Percentiles rank a stretch among this genome's conserved stretches.
Evolutionary conservation across 108 stramenopile genomes (phyloP).

Genomic region (Craspedostauros australis): DNA sequence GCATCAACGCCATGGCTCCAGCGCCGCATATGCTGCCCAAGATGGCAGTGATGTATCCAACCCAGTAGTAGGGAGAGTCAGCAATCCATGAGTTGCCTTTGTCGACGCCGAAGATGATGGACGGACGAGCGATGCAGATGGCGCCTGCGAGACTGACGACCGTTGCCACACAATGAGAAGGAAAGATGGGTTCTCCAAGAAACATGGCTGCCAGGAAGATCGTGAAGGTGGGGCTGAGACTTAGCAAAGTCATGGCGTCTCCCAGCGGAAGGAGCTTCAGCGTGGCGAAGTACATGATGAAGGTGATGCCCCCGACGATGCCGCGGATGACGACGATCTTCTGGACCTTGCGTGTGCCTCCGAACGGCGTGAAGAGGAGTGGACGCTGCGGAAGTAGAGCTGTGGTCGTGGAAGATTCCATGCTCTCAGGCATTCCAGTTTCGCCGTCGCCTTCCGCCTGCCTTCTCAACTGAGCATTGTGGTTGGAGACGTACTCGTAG

Average conservation of each 20-base stretch:
- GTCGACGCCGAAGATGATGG: slow-evolving; percentile 19
- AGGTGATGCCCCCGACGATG: slow-evolving; percentile 22
- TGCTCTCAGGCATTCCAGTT: not conserved
- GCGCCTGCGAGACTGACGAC: slow-evolving; percentile 12
- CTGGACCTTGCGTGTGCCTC: not conserved
- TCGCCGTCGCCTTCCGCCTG: slow-evolving; percentile 3
- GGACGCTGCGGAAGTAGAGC: not conserved
- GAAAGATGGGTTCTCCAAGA: slow-evolving; percentile 14
- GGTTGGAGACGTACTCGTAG: too few relatives aligned
- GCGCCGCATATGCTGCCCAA: slow-evolving; percentile 7
- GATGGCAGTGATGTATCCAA: slow-evolving; percentile 25
- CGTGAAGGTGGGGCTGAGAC: slow-evolving; percentile 22
- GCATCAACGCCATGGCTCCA: slow-evolving; percentile 18
- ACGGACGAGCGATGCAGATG: slow-evolving; percentile 11
- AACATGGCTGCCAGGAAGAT: slow-evolving; percentile 18
- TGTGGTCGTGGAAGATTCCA: too few relatives aligned
- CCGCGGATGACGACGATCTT: slow-evolving; percentile 17
- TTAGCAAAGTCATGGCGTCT: slow-evolving; percentile 25
- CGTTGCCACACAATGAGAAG: slow-evolving; percentile 9
- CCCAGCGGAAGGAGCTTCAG: slow-evolving; percentile 22
- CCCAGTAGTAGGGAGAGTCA: too few relatives aligned
- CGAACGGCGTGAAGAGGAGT: slow-evolving; percentile 25
- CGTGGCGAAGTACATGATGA: slow-evolving; percentile 10
- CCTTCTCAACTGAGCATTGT: too few relatives aligned
- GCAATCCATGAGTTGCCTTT: not conserved